Conservation (phyloP, 176 grass and related monocot genomes). For the Carex myosuroides region DNA sequence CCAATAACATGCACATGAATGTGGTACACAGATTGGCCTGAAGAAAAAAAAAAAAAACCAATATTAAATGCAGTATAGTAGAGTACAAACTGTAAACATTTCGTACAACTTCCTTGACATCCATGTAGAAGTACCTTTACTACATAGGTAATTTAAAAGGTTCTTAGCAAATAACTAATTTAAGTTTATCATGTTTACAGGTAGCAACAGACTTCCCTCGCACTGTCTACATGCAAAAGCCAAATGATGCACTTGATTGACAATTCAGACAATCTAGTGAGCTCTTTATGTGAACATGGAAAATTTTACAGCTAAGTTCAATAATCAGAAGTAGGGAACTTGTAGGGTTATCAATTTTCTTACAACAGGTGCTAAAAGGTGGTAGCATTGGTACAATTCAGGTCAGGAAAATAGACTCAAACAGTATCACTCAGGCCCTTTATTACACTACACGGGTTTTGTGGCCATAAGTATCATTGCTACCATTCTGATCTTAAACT, state of each 20-base stretch:
- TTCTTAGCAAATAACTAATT: not conserved
- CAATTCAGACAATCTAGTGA: not conserved
- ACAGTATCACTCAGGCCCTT: not conserved
- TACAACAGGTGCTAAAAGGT: not conserved
- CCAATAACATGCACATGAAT: constrained; percentile 87
- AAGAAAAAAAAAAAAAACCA: constrained; percentile 1
- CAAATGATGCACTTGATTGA: not conserved
- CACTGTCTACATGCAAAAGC: not conserved
- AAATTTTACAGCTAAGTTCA: not conserved
- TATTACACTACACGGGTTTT: too few relatives aligned
- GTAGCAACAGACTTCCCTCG: not conserved
- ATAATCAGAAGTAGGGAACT: not conserved
- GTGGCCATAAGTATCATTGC: not conserved
- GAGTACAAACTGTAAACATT: not conserved
- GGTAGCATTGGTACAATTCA: not conserved
- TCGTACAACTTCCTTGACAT: not conserved
- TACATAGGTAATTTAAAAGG: not conserved
- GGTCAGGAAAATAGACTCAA: not conserved
- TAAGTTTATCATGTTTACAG: not conserved
- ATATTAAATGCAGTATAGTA: not conserved
- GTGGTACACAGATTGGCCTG: constrained; percentile 95
- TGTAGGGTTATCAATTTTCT: not conserved
- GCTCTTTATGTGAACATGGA: not conserved
- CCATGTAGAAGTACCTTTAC: not conserved
- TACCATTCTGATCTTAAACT: not conserved